Conservation (phyloP, 1,284 basidiomycete species). For the Calocybe gambosa region DNA sequence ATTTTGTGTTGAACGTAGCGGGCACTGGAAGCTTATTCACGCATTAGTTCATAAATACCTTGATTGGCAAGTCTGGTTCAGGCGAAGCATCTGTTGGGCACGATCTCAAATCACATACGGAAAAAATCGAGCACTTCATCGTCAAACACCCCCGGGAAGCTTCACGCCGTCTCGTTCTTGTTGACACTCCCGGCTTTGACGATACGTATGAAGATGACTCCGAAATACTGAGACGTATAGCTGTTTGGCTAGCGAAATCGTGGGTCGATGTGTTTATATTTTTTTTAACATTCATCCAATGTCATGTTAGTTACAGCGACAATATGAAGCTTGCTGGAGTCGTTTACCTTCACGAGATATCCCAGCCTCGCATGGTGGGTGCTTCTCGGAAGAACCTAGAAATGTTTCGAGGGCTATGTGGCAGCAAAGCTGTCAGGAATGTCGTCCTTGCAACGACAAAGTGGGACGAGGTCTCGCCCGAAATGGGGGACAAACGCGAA, state of each 20-base stretch:
- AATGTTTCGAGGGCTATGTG: conserved; percentile 20
- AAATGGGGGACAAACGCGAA: conserved; percentile 13
- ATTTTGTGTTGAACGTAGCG: neutral
- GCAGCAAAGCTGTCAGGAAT: conserved; percentile 15
- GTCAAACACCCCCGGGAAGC: conserved; percentile 6
- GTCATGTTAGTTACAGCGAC: conserved; percentile 9
- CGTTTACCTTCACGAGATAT: conserved; percentile 20
- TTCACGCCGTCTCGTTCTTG: conserved; percentile 14
- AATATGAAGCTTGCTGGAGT: conserved; percentile 17
- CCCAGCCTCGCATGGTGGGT: conserved; percentile 16
- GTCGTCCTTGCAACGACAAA: conserved; percentile 20
- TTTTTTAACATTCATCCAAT: neutral
- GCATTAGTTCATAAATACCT: conserved; percentile 11
- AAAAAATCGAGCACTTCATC: conserved; percentile 9
- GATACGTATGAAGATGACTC: conserved; percentile 15
- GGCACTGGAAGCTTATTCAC: neutral
- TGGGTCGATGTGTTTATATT: neutral
- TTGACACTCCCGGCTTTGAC: conserved; percentile 14
- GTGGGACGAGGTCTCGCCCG: conserved; percentile 14
- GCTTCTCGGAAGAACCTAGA: conserved; percentile 16
- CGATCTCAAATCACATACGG: conserved; percentile 8
- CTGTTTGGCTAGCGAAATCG: conserved; percentile 14
- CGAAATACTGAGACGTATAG: conserved; percentile 14
- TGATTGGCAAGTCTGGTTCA: neutral
- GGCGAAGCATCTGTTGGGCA: conserved; percentile 9